Evolutionary conservation across 208 protist species (phyloP).

Genomic region (Trypanosoma caninum): DNA sequence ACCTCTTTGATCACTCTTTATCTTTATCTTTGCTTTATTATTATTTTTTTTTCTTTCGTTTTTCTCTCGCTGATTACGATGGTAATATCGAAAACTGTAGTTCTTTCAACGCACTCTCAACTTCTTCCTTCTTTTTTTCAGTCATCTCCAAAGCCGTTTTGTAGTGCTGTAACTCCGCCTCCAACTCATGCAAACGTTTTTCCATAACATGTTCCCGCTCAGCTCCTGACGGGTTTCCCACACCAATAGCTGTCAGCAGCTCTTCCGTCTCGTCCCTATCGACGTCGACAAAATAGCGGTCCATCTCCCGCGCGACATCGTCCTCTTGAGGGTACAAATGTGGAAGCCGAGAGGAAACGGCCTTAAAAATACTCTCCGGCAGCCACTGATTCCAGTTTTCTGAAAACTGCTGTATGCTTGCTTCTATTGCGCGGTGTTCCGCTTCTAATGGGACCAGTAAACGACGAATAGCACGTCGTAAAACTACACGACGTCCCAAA

Average conservation of each 20-base stretch:
- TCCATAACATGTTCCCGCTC: background rate
- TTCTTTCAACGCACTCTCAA: slow-evolving; percentile 3
- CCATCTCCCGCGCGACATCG: slow-evolving; percentile 17
- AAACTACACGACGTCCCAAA: slow-evolving; percentile 23
- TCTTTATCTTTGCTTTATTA: background rate
- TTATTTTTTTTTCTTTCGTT: background rate
- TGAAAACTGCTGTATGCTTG: slow-evolving; percentile 15
- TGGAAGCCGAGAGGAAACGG: slow-evolving; percentile 13
- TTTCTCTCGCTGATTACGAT: background rate
- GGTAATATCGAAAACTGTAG: background rate
- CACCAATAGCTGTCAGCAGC: slow-evolving; percentile 13
- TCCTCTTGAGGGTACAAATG: slow-evolving; percentile 23
- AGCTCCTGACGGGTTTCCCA: background rate
- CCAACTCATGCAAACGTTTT: background rate
- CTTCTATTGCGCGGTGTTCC: slow-evolving; percentile 6
- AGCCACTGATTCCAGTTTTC: slow-evolving; percentile 17
- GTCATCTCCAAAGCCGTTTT: slow-evolving; percentile 1
- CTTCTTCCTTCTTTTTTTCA: background rate
- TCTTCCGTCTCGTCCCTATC: slow-evolving; percentile 26
- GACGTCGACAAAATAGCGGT: slow-evolving; percentile 23
- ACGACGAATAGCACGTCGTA: slow-evolving; percentile 25
- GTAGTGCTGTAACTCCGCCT: slow-evolving; percentile 3
- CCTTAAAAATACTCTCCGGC: slow-evolving; percentile 16
- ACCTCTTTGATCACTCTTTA: slow-evolving; percentile 10
- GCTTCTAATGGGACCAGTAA: slow-evolving; percentile 18